phyloP scores from a whole-genome alignment of 768 basidiomycete species.

The Xerocomellus chrysenteron region DNA sequence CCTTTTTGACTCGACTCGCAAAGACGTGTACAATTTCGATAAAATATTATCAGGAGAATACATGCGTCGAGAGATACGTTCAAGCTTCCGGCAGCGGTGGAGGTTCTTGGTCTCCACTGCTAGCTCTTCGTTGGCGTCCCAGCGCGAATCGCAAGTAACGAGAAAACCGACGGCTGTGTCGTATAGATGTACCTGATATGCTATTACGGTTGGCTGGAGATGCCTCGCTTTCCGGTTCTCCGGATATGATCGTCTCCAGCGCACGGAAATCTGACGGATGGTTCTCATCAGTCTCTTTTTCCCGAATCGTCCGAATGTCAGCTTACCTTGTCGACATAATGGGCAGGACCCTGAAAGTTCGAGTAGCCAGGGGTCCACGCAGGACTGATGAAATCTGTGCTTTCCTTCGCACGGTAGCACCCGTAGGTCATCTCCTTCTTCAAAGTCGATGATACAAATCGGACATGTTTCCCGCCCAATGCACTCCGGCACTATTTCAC shows the following conservation, averaged over 20 bases:
- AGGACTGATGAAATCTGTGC: constrained; percentile 85
- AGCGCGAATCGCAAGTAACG: constrained; percentile 56
- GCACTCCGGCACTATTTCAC: constrained; percentile 47
- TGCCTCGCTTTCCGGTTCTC: constrained; percentile 24
- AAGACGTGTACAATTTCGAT: neutral
- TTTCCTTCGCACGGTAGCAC: constrained; percentile 89
- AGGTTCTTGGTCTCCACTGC: constrained; percentile 32
- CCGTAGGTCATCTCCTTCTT: constrained; percentile 89
- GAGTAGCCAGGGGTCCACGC: constrained; percentile 93
- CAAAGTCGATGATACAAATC: constrained; percentile 93
- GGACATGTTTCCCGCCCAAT: constrained; percentile 89
- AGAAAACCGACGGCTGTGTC: constrained; percentile 51
- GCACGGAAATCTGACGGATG: constrained; percentile 52
- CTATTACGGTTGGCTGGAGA: constrained; percentile 11
- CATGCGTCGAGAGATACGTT: neutral
- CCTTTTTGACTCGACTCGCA: neutral
- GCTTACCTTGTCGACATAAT: constrained; percentile 83
- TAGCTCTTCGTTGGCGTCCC: constrained; percentile 44
- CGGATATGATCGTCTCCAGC: constrained; percentile 55
- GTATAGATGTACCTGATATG: constrained; percentile 13
- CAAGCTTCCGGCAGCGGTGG: constrained; percentile 5
- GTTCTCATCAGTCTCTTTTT: neutral
- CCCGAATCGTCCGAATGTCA: neutral
- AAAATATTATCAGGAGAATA: neutral
- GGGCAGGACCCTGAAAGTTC: constrained; percentile 90